Evolutionary conservation across 345 rosid species (phyloP), one percentile per base, ranked within the genome.

Genomic region (Acer negundo): DNA sequence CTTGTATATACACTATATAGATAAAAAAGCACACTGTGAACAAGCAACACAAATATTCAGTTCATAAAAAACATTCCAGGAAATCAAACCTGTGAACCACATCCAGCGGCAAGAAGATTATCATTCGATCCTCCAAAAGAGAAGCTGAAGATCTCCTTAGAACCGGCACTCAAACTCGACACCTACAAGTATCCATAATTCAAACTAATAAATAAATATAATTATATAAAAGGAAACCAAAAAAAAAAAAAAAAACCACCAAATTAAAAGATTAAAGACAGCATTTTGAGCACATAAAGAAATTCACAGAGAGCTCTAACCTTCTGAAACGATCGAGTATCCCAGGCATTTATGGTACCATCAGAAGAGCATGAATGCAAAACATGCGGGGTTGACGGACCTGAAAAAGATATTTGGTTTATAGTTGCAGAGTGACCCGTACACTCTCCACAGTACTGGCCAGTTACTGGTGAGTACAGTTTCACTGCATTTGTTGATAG

Each of bases 311-410:
- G 59, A 24, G 24, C 42, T 19, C 13, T 1, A 0, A 91, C 99
- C 92, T 94, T 90, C n/a, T 87, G 91, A 44, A 92, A 90, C 70
- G 80, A 85, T 75, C 98, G 82, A 12, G 94, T 87, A 82, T 96
- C 99, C 99, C 98, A 94, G 74, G 94, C 94, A 81, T 94, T 82
- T 47, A 94, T 77, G 67, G 95, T 91, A 0, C 97, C 97, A 77
- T 96, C 99, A 23, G 97, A 94, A 40, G 99, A 94, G 84, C 98
- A 94, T 23, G 99, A 92, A 78, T 90, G 92, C 80, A 96, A 75
- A 9, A 91, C 80, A 77, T 92, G 92, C 7, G 92, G 96, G 26
- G 89, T 73, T 0, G 94, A 87, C 0, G 85, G 82, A 5, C 84
- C 88, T 7, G 92, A 87, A 84, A 96, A 96, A 28, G 88, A 83